Conservation (phyloP, 768 basidiomycete genomes). For the Leccinum imitatum region DNA sequence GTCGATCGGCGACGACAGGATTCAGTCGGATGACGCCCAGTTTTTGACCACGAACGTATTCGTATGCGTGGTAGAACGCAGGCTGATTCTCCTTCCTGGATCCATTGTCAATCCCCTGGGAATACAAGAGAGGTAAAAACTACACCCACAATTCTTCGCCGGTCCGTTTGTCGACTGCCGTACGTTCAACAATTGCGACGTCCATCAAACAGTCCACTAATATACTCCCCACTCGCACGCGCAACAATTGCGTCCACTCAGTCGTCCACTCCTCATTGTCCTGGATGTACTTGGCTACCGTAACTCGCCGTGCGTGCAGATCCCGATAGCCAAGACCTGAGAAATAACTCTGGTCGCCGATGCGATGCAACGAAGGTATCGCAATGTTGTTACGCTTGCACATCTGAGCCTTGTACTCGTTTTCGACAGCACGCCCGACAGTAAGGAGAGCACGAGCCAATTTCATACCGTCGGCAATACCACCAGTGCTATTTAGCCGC, state of each 20-base stretch:
- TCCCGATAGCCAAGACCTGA: slow-evolving; percentile 57
- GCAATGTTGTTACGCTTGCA: slow-evolving; percentile 63
- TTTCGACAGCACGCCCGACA: slow-evolving; percentile 83
- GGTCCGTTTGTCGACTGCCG: slow-evolving; percentile 54
- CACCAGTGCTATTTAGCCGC: slow-evolving; percentile 74
- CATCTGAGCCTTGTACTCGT: slow-evolving; percentile 86
- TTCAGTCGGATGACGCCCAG: slow-evolving; percentile 91
- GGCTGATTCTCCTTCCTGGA: slow-evolving; percentile 75
- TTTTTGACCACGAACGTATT: slow-evolving; percentile 90
- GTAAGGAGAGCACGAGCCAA: slow-evolving; percentile 76
- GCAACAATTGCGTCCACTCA: slow-evolving; percentile 76
- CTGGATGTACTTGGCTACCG: slow-evolving; percentile 61
- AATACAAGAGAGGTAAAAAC: neutral
- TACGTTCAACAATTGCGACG: slow-evolving; percentile 71
- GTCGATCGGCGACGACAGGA: slow-evolving; percentile 69
- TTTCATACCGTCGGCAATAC: slow-evolving; percentile 86
- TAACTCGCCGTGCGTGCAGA: slow-evolving; percentile 62
- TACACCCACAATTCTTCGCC: slow-evolving; percentile 58
- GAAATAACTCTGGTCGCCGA: slow-evolving; percentile 47
- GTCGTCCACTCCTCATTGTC: slow-evolving; percentile 74
- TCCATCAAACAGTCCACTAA: slow-evolving; percentile 84
- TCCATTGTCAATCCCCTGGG: slow-evolving; percentile 4
- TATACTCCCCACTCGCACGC: slow-evolving; percentile 71
- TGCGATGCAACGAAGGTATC: slow-evolving; percentile 37
- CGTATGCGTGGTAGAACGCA: slow-evolving; percentile 90